Base-by-base conservation (phyloP, 1,139 yeast genomes). In the Debaryomycetaceae sp. region DNA sequence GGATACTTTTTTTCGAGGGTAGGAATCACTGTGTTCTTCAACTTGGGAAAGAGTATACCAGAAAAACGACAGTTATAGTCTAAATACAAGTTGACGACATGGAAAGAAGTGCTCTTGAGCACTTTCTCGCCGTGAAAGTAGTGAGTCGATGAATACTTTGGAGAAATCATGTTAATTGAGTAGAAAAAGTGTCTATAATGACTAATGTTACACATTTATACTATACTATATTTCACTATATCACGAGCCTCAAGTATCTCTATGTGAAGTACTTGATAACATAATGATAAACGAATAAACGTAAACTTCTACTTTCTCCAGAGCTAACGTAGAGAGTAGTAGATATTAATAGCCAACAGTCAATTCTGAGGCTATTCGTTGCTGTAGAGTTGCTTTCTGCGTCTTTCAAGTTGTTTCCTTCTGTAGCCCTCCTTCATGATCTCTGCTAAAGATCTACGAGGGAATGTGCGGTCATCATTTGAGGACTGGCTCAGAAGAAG, bases 61-160 rank as follows among this genome's bases (percentile, higher is more conserved):
- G 86, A 76, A 61, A 76, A 88, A 1, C 85, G 91, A 58, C 96
- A 88, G 47, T 81, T 77, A 68, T 84, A 87, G 65, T 88, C 96
- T 37, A 87, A 62, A 60, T 78, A 88, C 35, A 88, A 55, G 46
- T 71, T 68, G 39, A 72, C 63, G 30, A 59, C 51, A 46, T 68
- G 64, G 17, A 74, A 73, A 33, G 59, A 53, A 5, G 46, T 41
- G 8, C 45, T 36, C 4, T 55, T 45, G 34, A 59, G 48, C 16
- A 56, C 51, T 42, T 52, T 57, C 41, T 49, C 46, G 7, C 55
- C 43, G 41, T 56, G 56, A 48, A 51, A 70, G 45, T 65, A 64
- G 47, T 71, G 75, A 24, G 75, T 64, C 5, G 53, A 37, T 8
- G 70, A 49, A 55, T 67, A 72, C 44, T 70, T 71, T 14, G 77